phyloP scores from a whole-genome alignment of 768 basidiomycete genomes.

The Goffeauzyma gilvescens region DNA sequence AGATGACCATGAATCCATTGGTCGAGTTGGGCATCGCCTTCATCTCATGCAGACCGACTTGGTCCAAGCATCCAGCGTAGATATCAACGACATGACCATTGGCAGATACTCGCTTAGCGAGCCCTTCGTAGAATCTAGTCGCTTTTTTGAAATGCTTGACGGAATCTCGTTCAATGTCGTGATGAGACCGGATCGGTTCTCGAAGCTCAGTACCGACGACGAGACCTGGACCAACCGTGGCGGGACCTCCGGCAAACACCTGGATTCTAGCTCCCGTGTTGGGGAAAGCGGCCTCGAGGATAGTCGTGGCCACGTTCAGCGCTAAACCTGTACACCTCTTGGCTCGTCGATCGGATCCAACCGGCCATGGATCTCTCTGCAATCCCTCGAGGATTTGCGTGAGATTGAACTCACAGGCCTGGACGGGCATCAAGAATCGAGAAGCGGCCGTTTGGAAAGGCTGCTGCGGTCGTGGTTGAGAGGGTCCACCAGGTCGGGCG shows the following conservation, averaged over 20 bases:
- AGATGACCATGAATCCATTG: slow-evolving; percentile 85
- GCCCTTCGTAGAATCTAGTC: slow-evolving; percentile 89
- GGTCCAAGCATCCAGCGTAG: slow-evolving; percentile 92
- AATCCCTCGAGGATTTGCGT: slow-evolving; percentile 79
- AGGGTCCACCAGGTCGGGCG: slow-evolving; percentile 32
- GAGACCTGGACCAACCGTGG: slow-evolving; percentile 91
- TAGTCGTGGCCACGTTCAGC: slow-evolving; percentile 72
- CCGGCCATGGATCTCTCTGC: slow-evolving; percentile 86
- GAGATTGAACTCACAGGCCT: slow-evolving; percentile 87
- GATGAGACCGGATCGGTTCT: slow-evolving; percentile 94
- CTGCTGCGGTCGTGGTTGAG: slow-evolving; percentile 27
- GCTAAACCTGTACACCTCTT: slow-evolving; percentile 91
- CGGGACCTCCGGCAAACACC: slow-evolving; percentile 86
- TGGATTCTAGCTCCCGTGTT: slow-evolving; percentile 93
- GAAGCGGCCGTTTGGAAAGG: slow-evolving; percentile 27
- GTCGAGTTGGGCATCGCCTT: slow-evolving; percentile 86
- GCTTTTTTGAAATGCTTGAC: slow-evolving; percentile 96
- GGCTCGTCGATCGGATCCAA: slow-evolving; percentile 80
- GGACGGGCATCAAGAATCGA: slow-evolving; percentile 73
- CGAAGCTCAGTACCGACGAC: slow-evolving; percentile 87
- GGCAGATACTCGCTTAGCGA: slow-evolving; percentile 77
- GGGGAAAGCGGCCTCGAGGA: slow-evolving; percentile 85
- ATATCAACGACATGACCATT: slow-evolving; percentile 90
- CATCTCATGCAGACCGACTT: slow-evolving; percentile 95
- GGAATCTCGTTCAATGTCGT: slow-evolving; percentile 91